Percentiles rank a stretch among this genome's conserved stretches.
Evolutionary conservation across 257 asterid genomes (phyloP).

Genomic region (Sherardia arvensis): DNA sequence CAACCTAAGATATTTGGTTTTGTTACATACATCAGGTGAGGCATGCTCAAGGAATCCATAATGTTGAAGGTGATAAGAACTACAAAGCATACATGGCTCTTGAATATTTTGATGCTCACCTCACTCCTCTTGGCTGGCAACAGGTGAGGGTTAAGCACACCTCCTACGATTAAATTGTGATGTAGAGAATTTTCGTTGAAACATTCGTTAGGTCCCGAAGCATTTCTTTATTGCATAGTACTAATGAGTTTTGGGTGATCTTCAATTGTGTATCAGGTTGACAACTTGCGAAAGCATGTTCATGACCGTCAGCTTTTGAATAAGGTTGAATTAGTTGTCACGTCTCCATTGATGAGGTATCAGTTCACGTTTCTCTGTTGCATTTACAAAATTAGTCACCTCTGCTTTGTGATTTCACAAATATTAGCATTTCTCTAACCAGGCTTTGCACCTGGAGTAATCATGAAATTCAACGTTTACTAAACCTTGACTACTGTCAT

Average conservation of each 20-base stretch:
- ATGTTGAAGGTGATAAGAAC: conserved; percentile 76
- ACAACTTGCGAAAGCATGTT: conserved; percentile 77
- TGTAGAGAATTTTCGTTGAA: neutral
- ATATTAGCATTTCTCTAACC: neutral
- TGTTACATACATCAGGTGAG: conserved; percentile 62
- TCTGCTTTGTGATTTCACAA: neutral
- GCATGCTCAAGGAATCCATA: conserved; percentile 94
- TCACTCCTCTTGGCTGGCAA: conserved; percentile 86
- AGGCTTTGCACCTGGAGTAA: neutral
- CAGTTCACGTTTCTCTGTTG: conserved; percentile 3
- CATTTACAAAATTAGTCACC: neutral
- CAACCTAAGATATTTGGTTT: conserved; percentile 36
- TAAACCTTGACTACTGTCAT: neutral
- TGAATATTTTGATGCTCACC: conserved; percentile 85
- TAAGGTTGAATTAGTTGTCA: conserved; percentile 70
- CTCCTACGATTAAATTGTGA: conserved; percentile 2
- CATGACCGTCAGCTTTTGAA: conserved; percentile 63
- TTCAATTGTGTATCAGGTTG: conserved; percentile 54
- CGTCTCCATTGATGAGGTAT: conserved; percentile 87
- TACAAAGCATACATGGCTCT: conserved; percentile 68
- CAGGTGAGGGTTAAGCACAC: conserved; percentile 41
- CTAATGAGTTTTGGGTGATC: neutral
- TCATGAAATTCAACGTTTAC: neutral
- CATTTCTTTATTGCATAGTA: neutral
- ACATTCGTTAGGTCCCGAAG: neutral